Evolutionary conservation across 2,329 filamentous ascomycete species (phyloP), one percentile per base, ranked within the genome.

Genomic region (Aureobasidium namibiae): DNA sequence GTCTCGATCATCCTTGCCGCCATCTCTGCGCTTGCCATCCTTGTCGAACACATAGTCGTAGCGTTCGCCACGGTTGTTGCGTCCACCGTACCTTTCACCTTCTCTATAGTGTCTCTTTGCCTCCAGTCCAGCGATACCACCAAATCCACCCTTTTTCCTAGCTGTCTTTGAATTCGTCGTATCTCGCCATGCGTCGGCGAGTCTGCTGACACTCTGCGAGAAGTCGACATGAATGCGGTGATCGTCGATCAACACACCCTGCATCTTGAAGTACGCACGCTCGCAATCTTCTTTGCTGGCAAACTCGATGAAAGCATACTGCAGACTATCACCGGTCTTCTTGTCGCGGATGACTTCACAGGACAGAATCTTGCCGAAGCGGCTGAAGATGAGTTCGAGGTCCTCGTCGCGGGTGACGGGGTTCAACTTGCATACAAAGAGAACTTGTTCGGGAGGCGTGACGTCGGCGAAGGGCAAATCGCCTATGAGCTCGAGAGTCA

Each of bases 391-490:
- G 64, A 97, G 82, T 71, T 96, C 88, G 48, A 99, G 79, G 70
- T 99, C 94, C 68, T 95, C 88, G 68, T 96, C 92, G 69, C 90
- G 88, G 10, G 94, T 99, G 48, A 99, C 91, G 0, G 94, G 94
- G 67, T 99, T 99, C 44, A 99, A 80, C 72, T 99, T 99, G 86
- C 94, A 99, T 44, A 99, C 92, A 70, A 99, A 99, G 1, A 99
- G 80, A 14, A 99, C 86, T 72, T 99, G 97, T 75, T 99, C 94
- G 0, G 94, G 94, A 4, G 94, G 94, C 67, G 92, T 95, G 66
- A 99, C 92, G 74, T 99, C 94, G 61, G 94, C 94, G 73, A 96
- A 99, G 4, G 94, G 94, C 61, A 99, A 78, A 72, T 99, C 94
- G 44, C 94, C 94, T 74, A 99, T 94, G 86, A 99, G 95, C 76